Evolutionary conservation across 2,329 filamentous ascomycete species (phyloP).

Genomic region (Bipolaris oryzae): DNA sequence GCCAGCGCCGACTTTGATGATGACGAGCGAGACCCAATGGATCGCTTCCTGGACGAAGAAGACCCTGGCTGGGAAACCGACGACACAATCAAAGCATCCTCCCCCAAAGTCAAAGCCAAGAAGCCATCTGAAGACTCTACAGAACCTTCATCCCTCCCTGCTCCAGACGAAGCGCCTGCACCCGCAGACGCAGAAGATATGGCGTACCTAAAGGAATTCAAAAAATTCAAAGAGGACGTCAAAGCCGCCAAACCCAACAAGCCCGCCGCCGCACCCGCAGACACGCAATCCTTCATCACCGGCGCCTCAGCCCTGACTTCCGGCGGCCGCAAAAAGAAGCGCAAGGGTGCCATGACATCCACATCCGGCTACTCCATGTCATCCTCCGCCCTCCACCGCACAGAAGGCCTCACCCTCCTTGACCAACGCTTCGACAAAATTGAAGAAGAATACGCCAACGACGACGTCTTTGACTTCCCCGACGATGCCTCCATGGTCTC

Average conservation of each 20-base stretch:
- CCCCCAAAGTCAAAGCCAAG: constrained; percentile 46
- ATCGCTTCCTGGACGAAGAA: constrained; percentile 58
- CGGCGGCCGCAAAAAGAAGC: constrained; percentile 86
- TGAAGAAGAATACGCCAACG: constrained; percentile 74
- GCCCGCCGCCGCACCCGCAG: constrained; percentile 61
- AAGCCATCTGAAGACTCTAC: constrained; percentile 53
- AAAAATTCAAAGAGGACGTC: constrained; percentile 85
- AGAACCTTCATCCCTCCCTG: constrained; percentile 51
- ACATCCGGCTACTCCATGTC: constrained; percentile 91
- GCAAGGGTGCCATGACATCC: constrained; percentile 90
- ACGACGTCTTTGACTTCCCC: constrained; percentile 41
- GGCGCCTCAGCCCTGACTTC: constrained; percentile 69
- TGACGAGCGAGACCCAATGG: constrained; percentile 43
- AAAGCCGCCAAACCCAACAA: constrained; percentile 55
- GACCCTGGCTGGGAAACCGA: constrained; percentile 96
- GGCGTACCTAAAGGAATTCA: constrained; percentile 91
- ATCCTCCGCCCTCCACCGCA: constrained; percentile 83
- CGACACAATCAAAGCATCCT: constrained; percentile 74
- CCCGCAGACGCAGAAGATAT: constrained; percentile 62
- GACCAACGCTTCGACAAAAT: constrained; percentile 91
- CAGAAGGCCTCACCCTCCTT: constrained; percentile 81
- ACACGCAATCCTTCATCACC: constrained; percentile 73
- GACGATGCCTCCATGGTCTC: constrained; percentile 56
- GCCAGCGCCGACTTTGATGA: constrained; percentile 54
- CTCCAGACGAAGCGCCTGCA: constrained; percentile 41